Base-by-base conservation (phyloP, 2,329 filamentous ascomycete species). In the Polytolypa hystricis region DNA sequence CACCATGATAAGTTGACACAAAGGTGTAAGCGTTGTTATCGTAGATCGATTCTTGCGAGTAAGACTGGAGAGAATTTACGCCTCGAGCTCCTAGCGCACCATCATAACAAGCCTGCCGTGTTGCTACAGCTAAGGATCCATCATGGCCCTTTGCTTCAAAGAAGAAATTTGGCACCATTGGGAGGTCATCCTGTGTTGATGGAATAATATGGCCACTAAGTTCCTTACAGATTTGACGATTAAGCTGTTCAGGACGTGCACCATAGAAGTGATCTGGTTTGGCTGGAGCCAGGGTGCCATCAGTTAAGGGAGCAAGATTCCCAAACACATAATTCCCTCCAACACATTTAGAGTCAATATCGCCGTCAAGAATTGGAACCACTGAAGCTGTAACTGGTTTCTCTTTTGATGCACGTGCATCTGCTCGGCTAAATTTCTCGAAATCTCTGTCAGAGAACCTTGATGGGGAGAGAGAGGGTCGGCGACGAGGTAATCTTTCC, bases 151-250 rank as follows among this genome's bases (percentile, higher is more conserved):
- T 66, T 0, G 45, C 54, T 36, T 58, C 57, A 1, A 66, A 11
- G 38, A 67, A 66, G 38, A 65, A 60, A 45, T 66, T 65, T 2
- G 60, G 61, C 19, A 45, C 50, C 5, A 57, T 39, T 1, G 58
- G 58, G 39, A 46, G 48, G 33, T 51, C 43, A 10, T 33, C n/a
- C 31, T 23, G 19, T 11, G 29, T 31, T 33, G 31, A 25, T 15
- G 31, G 31, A 8, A 33, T 25, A 7, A 33, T 25, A 7, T 16
- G 3, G 15, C 23, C 19, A 9, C 14, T 25, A 12, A 33, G 31
- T 11, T 20, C 26, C 60, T 48, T 39, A 26, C 53, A 50, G 29
- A 58, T 38, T 23, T 47, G 17, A 39, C 41, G 49, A 18, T 47
- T 32, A 17, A 58, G 45, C 30, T 55, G 43, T 40, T 49, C 49